Conservation (phyloP, 2,329 filamentous ascomycete genomes). For the Cladosporium sp. region DNA sequence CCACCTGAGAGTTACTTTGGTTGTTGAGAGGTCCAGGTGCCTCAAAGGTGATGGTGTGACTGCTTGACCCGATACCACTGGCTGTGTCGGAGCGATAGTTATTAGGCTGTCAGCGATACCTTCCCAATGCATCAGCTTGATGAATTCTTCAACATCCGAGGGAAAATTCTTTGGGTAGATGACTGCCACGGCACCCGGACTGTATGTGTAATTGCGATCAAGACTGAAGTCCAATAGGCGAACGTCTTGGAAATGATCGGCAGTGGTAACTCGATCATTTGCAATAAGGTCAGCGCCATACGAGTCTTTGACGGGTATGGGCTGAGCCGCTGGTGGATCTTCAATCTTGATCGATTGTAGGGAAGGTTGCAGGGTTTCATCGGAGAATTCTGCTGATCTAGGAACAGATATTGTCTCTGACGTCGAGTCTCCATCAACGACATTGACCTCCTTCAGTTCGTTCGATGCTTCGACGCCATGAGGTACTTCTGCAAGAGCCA, state of each 20-base stretch:
- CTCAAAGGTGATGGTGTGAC: slow-evolving; percentile 36
- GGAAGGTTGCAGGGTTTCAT: background rate
- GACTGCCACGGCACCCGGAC: slow-evolving; percentile 73
- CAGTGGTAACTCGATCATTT: slow-evolving; percentile 72
- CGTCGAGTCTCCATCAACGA: background rate
- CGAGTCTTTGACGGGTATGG: slow-evolving; percentile 55
- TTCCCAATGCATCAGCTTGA: slow-evolving; percentile 75
- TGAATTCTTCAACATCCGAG: slow-evolving; percentile 70
- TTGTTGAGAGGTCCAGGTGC: slow-evolving; percentile 35
- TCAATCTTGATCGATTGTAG: background rate
- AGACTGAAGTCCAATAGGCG: slow-evolving; percentile 64
- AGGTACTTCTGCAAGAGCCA: slow-evolving; percentile 27
- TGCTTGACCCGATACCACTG: slow-evolving; percentile 18
- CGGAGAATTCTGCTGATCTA: background rate
- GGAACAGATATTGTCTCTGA: background rate
- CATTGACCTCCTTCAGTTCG: background rate
- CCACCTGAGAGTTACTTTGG: slow-evolving; percentile 60
- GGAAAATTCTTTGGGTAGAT: slow-evolving; percentile 86
- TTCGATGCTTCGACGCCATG: background rate
- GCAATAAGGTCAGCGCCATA: slow-evolving; percentile 54
- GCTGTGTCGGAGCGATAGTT: slow-evolving; percentile 41
- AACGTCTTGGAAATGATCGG: slow-evolving; percentile 87
- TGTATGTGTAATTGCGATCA: slow-evolving; percentile 43
- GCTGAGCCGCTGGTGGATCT: slow-evolving; percentile 34
- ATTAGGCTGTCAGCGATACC: slow-evolving; percentile 65